phyloP scores from a whole-genome alignment of 164 flowering plant species.

The Vitis rotundifolia region DNA sequence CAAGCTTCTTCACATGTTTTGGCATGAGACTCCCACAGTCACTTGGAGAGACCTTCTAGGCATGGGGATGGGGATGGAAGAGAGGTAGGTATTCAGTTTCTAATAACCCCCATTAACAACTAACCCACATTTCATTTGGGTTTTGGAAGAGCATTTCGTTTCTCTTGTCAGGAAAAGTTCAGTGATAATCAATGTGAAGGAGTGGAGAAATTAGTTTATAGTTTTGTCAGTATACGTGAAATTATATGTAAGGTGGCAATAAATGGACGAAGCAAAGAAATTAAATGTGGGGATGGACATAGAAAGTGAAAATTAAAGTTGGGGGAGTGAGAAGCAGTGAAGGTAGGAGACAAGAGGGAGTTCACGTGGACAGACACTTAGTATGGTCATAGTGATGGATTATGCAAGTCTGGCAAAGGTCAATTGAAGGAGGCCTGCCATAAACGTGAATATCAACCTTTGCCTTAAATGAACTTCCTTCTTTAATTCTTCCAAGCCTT shows the following conservation, averaged over 20 bases:
- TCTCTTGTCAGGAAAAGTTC: too few relatives aligned
- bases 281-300: not conserved
- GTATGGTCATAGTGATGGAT: not conserved
- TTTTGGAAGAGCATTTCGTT: too few relatives aligned
- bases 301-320: too few relatives aligned
- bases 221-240: not conserved
- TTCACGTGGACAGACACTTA: constrained; percentile 13
- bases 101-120: too few relatives aligned
- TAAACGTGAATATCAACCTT: constrained; percentile 12
- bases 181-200: too few relatives aligned
- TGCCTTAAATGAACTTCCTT: constrained; percentile 11
- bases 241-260: not conserved
- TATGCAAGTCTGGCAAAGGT: not conserved
- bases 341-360: constrained; percentile 2
- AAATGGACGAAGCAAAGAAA: too few relatives aligned
- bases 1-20: constrained; percentile 40
- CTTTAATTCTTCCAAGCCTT: not conserved
- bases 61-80: too few relatives aligned
- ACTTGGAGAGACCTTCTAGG: too few relatives aligned
- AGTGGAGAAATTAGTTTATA: too few relatives aligned
- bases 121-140: too few relatives aligned
- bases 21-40: constrained; percentile 14
- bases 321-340: not conserved
- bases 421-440: constrained; percentile 20
- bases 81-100: too few relatives aligned